phyloP scores from a whole-genome alignment of 495 filamentous ascomycete species.

The Daldinia childiae region DNA sequence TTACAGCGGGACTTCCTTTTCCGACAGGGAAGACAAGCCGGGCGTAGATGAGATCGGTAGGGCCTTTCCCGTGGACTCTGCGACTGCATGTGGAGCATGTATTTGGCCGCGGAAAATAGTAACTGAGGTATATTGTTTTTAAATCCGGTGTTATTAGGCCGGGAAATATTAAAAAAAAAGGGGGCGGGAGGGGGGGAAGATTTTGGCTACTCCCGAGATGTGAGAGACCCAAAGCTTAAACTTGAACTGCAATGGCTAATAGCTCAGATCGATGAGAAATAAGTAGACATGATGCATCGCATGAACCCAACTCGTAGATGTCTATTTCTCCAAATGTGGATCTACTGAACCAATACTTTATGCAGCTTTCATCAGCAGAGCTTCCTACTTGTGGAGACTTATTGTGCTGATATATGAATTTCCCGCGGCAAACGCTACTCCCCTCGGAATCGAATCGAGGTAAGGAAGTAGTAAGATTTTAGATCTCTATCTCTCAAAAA shows the following conservation, averaged over 20 bases:
- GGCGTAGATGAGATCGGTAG: slow-evolving; percentile 16
- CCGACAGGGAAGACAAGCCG: slow-evolving; percentile 19
- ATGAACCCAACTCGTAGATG: not conserved
- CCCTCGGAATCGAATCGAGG: not conserved
- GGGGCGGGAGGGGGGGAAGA: not conserved
- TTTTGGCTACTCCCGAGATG: not conserved
- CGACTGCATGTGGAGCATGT: not conserved
- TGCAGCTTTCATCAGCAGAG: not conserved
- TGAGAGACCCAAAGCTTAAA: not conserved
- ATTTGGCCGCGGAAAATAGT: not conserved
- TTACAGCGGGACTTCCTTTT: slow-evolving; percentile 26
- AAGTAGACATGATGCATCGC: too few species aligned
- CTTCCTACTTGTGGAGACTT: not conserved
- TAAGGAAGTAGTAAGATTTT: too few species aligned
- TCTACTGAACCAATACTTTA: not conserved
- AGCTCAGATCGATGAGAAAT: not conserved
- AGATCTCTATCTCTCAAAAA: too few species aligned
- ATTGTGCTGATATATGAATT: not conserved
- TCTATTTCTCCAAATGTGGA: not conserved
- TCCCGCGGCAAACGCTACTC: not conserved
- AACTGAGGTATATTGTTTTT: not conserved
- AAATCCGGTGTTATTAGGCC: not conserved
- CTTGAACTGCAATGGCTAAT: too few species aligned
- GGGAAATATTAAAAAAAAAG: too few species aligned
- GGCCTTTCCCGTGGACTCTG: not conserved